Conservation (phyloP, 129 eudicot species). For the Silybum marianum region DNA sequence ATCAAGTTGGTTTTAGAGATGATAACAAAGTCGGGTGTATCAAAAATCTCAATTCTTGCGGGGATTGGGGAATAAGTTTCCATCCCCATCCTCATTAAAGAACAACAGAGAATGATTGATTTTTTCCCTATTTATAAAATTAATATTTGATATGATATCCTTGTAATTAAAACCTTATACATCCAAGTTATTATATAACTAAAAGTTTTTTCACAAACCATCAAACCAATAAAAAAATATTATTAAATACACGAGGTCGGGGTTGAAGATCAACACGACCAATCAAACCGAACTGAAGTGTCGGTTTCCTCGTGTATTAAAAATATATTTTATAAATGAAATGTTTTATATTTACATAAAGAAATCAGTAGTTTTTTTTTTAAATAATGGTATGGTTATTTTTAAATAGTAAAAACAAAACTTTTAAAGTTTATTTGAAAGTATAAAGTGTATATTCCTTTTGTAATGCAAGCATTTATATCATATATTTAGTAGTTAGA, state of each 20-base stretch:
- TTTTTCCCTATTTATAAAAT: too few species aligned
- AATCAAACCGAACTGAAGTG: too few species aligned
- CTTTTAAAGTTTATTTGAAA: neutral
- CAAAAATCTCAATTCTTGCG: neutral
- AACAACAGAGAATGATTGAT: too few species aligned
- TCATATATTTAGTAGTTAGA: neutral
- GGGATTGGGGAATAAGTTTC: neutral
- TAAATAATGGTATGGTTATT: neutral
- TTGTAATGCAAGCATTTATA: neutral
- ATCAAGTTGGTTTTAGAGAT: neutral
- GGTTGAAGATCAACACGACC: too few species aligned
- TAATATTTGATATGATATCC: too few species aligned
- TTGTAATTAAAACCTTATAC: neutral
- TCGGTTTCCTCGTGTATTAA: neutral
- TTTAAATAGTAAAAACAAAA: neutral
- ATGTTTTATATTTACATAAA: neutral
- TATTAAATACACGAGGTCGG: neutral
- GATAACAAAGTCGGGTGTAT: neutral
- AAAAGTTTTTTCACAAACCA: neutral
- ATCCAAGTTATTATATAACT: too few species aligned
- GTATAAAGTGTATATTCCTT: conserved; percentile 19
- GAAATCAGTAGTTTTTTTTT: neutral
- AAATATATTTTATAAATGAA: neutral
- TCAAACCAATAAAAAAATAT: neutral
- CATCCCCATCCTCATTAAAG: neutral